Evolutionary conservation across 2,329 filamentous ascomycete species (phyloP).

Genomic region (Fusarium oxysporum): DNA sequence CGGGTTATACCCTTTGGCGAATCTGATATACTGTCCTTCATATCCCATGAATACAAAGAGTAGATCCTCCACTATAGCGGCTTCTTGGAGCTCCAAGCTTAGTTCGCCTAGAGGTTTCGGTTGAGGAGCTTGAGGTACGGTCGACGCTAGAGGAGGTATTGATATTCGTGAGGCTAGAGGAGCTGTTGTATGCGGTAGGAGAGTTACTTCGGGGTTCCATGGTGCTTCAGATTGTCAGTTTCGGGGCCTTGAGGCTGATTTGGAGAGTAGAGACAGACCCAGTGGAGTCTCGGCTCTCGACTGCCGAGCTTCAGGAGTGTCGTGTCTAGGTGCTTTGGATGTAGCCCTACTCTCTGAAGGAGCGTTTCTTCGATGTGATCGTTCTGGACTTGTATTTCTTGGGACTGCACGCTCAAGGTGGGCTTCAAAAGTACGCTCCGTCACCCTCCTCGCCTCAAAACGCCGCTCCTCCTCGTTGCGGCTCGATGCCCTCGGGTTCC

Average conservation of each 20-base stretch:
- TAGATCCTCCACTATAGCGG: slow-evolving; percentile 87
- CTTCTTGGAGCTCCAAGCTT: slow-evolving; percentile 84
- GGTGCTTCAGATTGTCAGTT: slow-evolving; percentile 52
- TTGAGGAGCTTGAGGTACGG: slow-evolving; percentile 79
- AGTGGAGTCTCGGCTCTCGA: slow-evolving; percentile 60
- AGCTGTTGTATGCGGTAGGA: slow-evolving; percentile 74
- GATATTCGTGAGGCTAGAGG: slow-evolving; percentile 77
- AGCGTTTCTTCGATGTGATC: slow-evolving; percentile 59
- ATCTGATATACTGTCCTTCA: slow-evolving; percentile 97
- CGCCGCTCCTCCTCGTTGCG: slow-evolving; percentile 56
- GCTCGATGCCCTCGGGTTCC: slow-evolving; percentile 63
- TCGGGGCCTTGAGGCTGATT: neutral
- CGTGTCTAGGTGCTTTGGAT: slow-evolving; percentile 55
- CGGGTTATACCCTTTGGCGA: slow-evolving; percentile 84
- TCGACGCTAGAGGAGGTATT: slow-evolving; percentile 77
- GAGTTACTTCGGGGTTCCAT: slow-evolving; percentile 84
- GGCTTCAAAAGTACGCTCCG: slow-evolving; percentile 67
- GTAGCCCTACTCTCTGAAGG: slow-evolving; percentile 52
- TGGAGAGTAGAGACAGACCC: slow-evolving; percentile 53
- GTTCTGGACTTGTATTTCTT: slow-evolving; percentile 69
- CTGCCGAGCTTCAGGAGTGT: slow-evolving; percentile 57
- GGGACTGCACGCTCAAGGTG: slow-evolving; percentile 71
- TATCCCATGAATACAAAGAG: slow-evolving; percentile 98
- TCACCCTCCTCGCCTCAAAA: slow-evolving; percentile 65
- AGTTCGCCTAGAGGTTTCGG: slow-evolving; percentile 77